Base-by-base conservation (phyloP, 345 rosid genomes). In the Luvunga scandens region DNA sequence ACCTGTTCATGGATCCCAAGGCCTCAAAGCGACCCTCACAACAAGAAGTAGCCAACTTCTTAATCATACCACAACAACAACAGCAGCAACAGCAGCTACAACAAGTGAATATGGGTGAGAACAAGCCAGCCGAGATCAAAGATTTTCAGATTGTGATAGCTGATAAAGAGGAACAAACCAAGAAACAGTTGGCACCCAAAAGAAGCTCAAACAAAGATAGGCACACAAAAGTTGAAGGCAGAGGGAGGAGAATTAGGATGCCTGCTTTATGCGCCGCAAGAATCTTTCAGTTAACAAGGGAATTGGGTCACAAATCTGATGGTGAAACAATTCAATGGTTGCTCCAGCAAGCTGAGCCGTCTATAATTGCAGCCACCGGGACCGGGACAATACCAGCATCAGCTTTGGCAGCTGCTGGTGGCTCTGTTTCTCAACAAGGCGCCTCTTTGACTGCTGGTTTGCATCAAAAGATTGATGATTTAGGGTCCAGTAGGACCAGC, bases 291-390 rank as follows among this genome's bases (percentile, higher is more conserved):
- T 87, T 95, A 83, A 95, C 98, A 59, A 90, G 98, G 70, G 98
- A 95, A 87, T 87, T 95, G 88, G 98, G 97, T 81, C 97, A 95
- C 75, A 95, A 95, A 89, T 95, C 98, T 5, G 98, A 95, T 78
- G 98, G 98, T 9, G 98, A 95, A 79, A 95, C 98, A 30, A 95
- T 95, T 61, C 98, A 93, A 88, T 95, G 98, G 98, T 82, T 95
- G 25, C 85, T 95, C 42, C 98, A 95, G 60, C 98, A 95, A 77
- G 97, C 98, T 9, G 98, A 95, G 77, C 97, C 98, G 9, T 95
- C 98, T 0, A 95, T 95, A 68, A 85, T 95, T 53, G 93, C 98
- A 45, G 94, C 97, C 50, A 95, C 98, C 1, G 98, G 98, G 69
- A 86, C 89, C 33, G 98, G 98, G 55, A 95, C 98, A 18, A 90